Evolutionary conservation across 108 stramenopile species (phyloP).

Genomic region (Nitzschia palea): DNA sequence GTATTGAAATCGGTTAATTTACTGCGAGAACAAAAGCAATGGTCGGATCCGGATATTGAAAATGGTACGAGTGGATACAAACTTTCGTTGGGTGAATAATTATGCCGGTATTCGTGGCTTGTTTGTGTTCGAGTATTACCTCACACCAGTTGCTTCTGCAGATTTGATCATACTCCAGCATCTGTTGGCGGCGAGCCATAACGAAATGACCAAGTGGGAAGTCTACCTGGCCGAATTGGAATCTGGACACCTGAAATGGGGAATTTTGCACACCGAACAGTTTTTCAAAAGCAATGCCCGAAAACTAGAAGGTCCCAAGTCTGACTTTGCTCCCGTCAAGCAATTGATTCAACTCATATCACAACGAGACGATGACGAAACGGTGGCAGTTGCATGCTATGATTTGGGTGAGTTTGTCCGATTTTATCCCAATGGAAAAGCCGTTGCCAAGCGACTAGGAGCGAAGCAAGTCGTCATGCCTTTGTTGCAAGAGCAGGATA

Average conservation of each 20-base stretch:
- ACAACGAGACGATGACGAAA: slow-evolving; percentile 9
- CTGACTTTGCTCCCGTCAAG: slow-evolving; percentile 65
- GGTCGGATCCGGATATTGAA: slow-evolving; percentile 83
- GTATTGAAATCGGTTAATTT: slow-evolving; percentile 58
- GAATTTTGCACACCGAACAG: slow-evolving; percentile 82
- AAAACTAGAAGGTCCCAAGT: slow-evolving; percentile 64
- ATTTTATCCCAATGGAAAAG: slow-evolving; percentile 90
- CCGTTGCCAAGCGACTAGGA: slow-evolving; percentile 70
- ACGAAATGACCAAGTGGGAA: slow-evolving; percentile 84
- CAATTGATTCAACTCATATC: slow-evolving; percentile 58
- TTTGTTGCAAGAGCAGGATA: slow-evolving; percentile 74
- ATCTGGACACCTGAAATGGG: slow-evolving; percentile 86
- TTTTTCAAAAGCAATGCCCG: slow-evolving; percentile 79
- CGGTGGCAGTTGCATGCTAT: slow-evolving; percentile 84
- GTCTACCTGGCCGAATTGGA: slow-evolving; percentile 80
- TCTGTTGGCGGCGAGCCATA: slow-evolving; percentile 63
- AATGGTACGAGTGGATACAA: slow-evolving; percentile 19
- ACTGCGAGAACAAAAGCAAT: slow-evolving; percentile 56
- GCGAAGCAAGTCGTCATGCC: slow-evolving; percentile 88
- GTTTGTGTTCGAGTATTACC: not conserved
- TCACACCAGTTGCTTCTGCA: not conserved
- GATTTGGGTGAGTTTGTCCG: slow-evolving; percentile 95
- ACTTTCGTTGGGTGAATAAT: too few species aligned
- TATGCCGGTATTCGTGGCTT: not conserved
- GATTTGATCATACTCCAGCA: slow-evolving; percentile 67